phyloP scores from a whole-genome alignment of 2,329 filamentous ascomycete species.

The Diaporthe capsici region DNA sequence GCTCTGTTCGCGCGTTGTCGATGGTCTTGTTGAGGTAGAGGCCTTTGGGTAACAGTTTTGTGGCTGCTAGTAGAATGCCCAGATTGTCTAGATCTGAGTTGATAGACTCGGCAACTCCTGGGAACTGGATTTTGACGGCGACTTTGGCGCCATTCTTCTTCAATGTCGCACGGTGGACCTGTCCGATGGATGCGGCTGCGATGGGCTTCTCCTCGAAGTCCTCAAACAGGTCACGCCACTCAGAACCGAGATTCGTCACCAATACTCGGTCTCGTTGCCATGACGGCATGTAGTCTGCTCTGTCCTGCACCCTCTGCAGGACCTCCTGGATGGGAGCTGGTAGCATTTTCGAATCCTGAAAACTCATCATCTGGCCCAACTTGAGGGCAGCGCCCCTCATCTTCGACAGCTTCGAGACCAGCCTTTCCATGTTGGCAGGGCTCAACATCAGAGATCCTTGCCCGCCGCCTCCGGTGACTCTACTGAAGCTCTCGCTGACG shows the following conservation, averaged over 20 bases:
- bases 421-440: slow-evolving; percentile 89
- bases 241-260: slow-evolving; percentile 79
- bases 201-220: slow-evolving; percentile 93
- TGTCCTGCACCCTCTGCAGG: slow-evolving; percentile 93
- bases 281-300: slow-evolving; percentile 97
- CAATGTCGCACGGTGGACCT: slow-evolving; percentile 90
- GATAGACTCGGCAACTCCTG: slow-evolving; percentile 94
- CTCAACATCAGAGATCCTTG: slow-evolving; percentile 89
- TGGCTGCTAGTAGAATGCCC: slow-evolving; percentile 89
- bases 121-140: slow-evolving; percentile 97
- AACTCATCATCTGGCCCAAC: slow-evolving; percentile 97
- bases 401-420: slow-evolving; percentile 91
- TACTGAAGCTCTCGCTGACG: slow-evolving; percentile 85
- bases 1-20: slow-evolving; percentile 90
- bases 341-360: slow-evolving; percentile 97
- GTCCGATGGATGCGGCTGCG: slow-evolving; percentile 95
- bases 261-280: slow-evolving; percentile 93
- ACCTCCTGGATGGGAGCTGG: slow-evolving; percentile 90
- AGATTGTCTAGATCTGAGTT: slow-evolving; percentile 97
- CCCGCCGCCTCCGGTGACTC: slow-evolving; percentile 78
- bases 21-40: slow-evolving; percentile 98
- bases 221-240: slow-evolving; percentile 88
- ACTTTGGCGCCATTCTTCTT: slow-evolving; percentile 82
- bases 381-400: slow-evolving; percentile 99
- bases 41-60: slow-evolving; percentile 89